Evolutionary conservation across 176 grass and related monocot species (phyloP), one percentile per base, ranked within the genome.

Genomic region (Phoenix roebelenii): DNA sequence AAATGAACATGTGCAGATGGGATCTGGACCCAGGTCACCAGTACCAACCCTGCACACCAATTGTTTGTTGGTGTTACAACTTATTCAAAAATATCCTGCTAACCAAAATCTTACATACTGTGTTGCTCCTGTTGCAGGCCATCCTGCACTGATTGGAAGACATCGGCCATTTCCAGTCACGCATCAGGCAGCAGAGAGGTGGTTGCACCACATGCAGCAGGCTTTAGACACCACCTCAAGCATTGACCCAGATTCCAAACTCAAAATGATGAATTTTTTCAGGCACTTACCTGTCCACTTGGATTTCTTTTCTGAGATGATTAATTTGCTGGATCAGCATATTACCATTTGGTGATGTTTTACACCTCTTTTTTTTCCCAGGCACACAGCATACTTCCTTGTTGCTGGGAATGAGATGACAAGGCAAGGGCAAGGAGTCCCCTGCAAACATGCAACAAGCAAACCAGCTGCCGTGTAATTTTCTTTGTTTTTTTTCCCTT

Each of bases 251-350:
- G 93, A 76, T 68, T 74, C 76, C 24, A 92, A 88, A 79, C n/a
- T 60, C 17, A 98, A 98, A 85, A 92, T 92, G 87, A 76, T 89
- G 81, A 76, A 92, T 58, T 92, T 92, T 32, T 98, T 92, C 72
- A 98, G 76, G 87, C 82, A 25, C 56, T 25, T 10, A 35, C 4
- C 24, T 10, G 7, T 57, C 22, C 22, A 28, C 9, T 16, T 16
- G 3, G 63, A 1, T 5, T 51, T 10, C 54, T 72, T 19, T 3
- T 0, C 5, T 51, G 12, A 65, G 0, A 66, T 14, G 32, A 35
- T 61, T 35, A n/a, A 24, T 77, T 49, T 19, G 50, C 22, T 69
- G 19, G 52, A 29, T 60, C n/a, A 30, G 52, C 59, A 35, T 26
- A 55, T 58, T 51, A 69, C 35, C 20, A 16, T 50, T 65, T 28